Conservation (phyloP, 192 early-diverging fungal genomes). For the Umbelopsis sp. region DNA sequence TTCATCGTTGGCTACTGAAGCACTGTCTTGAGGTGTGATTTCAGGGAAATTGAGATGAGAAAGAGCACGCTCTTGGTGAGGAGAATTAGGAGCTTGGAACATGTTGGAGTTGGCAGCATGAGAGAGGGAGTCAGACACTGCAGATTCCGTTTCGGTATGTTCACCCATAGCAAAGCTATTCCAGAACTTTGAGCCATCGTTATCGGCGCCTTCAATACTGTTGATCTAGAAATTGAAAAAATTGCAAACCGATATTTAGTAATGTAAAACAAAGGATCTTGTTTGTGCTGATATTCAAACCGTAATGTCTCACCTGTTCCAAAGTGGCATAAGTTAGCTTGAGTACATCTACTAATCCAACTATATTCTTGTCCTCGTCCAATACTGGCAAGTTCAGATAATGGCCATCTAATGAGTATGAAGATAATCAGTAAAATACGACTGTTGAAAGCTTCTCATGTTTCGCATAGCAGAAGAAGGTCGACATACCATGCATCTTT, state of each 20-base stretch:
- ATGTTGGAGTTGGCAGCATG: conserved; percentile 35
- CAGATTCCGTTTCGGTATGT: conserved; percentile 39
- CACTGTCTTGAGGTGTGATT: conserved; percentile 22
- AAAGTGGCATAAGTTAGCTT: conserved; percentile 78
- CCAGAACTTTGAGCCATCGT: conserved; percentile 48
- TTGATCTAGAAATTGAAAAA: conserved; percentile 19
- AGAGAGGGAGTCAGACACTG: conserved; percentile 35
- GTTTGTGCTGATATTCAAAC: no score
- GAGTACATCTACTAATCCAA: conserved; percentile 80
- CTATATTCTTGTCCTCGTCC: conserved; percentile 60
- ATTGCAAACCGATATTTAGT: no score
- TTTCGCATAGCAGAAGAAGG: background rate
- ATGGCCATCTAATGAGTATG: conserved; percentile 45
- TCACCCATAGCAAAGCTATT: conserved; percentile 41
- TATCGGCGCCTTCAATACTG: conserved; percentile 38
- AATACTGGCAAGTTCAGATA: conserved; percentile 80
- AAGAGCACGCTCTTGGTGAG: background rate
- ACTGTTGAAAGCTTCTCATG: no score
- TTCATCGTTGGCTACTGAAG: conserved; percentile 27
- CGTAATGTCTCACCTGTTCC: conserved; percentile 59
- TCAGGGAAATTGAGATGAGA: conserved; percentile 22
- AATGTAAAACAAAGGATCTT: no score
- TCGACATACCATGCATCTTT: conserved; percentile 68
- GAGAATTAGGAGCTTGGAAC: conserved; percentile 21
- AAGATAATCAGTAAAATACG: background rate